phyloP scores from a whole-genome alignment of 2,329 filamentous ascomycete genomes.

The Trichoderma gracile region DNA sequence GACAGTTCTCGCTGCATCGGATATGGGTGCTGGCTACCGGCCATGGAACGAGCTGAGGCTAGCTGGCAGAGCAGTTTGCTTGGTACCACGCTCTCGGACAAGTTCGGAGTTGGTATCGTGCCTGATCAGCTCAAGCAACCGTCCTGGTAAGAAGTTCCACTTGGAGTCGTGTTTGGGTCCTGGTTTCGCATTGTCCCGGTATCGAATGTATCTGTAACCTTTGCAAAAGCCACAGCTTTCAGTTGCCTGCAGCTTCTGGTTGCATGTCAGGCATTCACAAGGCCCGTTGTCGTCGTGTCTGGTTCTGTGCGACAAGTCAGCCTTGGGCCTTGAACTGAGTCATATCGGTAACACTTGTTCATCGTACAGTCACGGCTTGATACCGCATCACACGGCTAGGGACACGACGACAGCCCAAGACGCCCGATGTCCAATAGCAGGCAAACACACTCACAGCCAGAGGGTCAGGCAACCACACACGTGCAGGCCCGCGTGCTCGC shows the following conservation, averaged over 20 bases:
- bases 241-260: too few species aligned
- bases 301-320: background rate
- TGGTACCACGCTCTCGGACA: background rate
- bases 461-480: slow-evolving; percentile 19
- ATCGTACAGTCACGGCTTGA: background rate
- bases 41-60: background rate
- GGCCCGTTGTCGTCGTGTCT: too few species aligned
- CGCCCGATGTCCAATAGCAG: slow-evolving; percentile 7
- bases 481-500: slow-evolving; percentile 20
- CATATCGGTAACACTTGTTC: background rate
- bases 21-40: background rate
- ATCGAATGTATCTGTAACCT: background rate
- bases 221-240: background rate
- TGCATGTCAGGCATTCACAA: too few species aligned
- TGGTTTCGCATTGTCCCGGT: background rate
- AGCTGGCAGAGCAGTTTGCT: background rate
- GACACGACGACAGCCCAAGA: background rate
- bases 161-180: background rate
- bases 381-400: slow-evolving; percentile 1
- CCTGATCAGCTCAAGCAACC: background rate
- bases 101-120: slow-evolving; percentile 1
- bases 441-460: slow-evolving; percentile 9
- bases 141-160: background rate
- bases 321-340: background rate
- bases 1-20: background rate